A percentile compares a stretch with the other conserved stretches of the same genome.
Evolutionary conservation across 805 yeast genomes (phyloP).

Genomic region (Schwanniomyces polymorphus): DNA sequence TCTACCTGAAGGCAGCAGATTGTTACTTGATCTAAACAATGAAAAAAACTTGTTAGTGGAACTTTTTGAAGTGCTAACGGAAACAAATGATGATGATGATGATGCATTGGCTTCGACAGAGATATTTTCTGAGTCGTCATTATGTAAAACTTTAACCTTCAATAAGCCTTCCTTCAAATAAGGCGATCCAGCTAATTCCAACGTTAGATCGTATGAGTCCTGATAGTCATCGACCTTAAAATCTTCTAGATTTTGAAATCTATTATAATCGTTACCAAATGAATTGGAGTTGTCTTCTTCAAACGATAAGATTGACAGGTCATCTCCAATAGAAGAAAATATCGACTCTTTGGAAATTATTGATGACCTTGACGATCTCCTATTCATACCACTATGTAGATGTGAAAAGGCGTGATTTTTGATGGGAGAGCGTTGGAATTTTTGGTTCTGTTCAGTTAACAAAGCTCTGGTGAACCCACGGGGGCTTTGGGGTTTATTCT

Average conservation of each 20-base stretch:
- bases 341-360: slow-evolving; percentile 32
- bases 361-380: slow-evolving; percentile 35
- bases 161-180: slow-evolving; percentile 76
- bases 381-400: slow-evolving; percentile 14
- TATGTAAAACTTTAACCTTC: slow-evolving; percentile 37
- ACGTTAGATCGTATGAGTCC: slow-evolving; percentile 54
- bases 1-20: slow-evolving; percentile 3
- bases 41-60: slow-evolving; percentile 24
- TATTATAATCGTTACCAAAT: slow-evolving; percentile 8
- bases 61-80: slow-evolving; percentile 15
- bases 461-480: slow-evolving; percentile 43
- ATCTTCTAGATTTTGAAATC: slow-evolving; percentile 30
- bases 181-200: slow-evolving; percentile 72
- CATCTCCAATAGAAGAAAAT: slow-evolving; percentile 21
- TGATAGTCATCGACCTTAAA: slow-evolving; percentile 42
- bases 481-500: not conserved
- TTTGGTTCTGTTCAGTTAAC: slow-evolving; percentile 27
- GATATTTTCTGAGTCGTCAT: slow-evolving; percentile 34
- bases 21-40: slow-evolving; percentile 19
- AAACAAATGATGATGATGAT: slow-evolving; percentile 7
- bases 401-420: slow-evolving; percentile 6
- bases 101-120: slow-evolving; percentile 9
- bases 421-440: slow-evolving; percentile 9
- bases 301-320: slow-evolving; percentile 33
- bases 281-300: slow-evolving; percentile 25